A percentile compares a stretch with the other conserved stretches of the same genome.
Evolutionary conservation across 2,329 filamentous ascomycete genomes (phyloP).

Genomic region (Cladophialophora bantiana): DNA sequence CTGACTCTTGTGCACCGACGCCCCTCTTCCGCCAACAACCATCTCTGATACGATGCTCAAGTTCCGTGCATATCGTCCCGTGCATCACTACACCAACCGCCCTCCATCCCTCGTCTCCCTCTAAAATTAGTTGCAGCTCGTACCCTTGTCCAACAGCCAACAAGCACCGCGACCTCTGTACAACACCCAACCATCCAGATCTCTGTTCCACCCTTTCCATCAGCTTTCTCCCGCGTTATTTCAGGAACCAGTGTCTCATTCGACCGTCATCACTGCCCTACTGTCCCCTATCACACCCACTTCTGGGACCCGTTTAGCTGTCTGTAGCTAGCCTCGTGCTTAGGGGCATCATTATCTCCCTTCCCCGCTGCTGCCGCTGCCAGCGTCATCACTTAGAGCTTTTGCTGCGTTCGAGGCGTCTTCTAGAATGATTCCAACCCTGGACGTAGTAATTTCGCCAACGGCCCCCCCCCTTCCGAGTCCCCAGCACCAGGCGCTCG

Average conservation of each 20-base stretch:
- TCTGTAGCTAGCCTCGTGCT: constrained; percentile 14
- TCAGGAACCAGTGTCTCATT: constrained; percentile 20
- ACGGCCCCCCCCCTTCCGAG: no score
- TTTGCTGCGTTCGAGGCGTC: neutral
- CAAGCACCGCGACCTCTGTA: no score
- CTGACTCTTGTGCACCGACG: neutral
- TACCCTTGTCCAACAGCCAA: neutral
- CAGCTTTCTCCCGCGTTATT: neutral
- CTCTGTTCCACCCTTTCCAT: constrained; percentile 6
- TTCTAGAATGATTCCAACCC: constrained; percentile 13
- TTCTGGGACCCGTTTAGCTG: neutral
- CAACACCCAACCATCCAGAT: constrained; percentile 9
- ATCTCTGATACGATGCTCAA: constrained; percentile 1
- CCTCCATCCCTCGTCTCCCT: neutral
- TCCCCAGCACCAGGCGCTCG: no score
- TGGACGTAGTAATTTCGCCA: neutral
- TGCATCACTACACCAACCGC: neutral
- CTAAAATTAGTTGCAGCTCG: constrained; percentile 15
- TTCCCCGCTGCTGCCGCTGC: neutral
- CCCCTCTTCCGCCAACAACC: no score
- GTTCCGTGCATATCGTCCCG: constrained; percentile 12
- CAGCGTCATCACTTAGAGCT: neutral
- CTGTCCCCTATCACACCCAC: neutral
- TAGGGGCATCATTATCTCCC: neutral
- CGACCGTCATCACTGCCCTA: neutral